Evolutionary conservation across 2,329 filamentous ascomycete species (phyloP).

Genomic region (Graphium sp.): DNA sequence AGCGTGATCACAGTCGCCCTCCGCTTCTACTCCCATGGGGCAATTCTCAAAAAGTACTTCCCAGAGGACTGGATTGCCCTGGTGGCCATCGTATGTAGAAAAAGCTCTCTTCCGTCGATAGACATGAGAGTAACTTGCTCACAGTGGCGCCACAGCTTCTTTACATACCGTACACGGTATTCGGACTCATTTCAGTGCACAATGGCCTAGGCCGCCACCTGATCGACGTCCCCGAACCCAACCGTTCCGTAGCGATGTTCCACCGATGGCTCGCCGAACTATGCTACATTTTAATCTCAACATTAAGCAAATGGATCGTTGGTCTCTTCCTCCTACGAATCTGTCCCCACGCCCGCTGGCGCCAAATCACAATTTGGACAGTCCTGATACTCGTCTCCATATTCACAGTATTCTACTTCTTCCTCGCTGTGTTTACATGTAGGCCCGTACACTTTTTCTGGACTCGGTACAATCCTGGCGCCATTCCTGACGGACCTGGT

Average conservation of each 20-base stretch:
- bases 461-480: no score
- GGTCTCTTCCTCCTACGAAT: constrained; percentile 21
- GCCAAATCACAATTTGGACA: constrained; percentile 15
- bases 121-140: no score
- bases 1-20: not conserved
- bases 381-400: constrained; percentile 13
- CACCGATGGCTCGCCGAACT: constrained; percentile 18
- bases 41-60: not conserved
- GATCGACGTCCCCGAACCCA: no score
- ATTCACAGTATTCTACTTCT: constrained; percentile 16
- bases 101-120: no score
- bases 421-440: constrained; percentile 20
- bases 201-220: no score
- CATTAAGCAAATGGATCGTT: constrained; percentile 19
- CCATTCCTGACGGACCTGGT: no score
- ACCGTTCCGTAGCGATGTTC: no score
- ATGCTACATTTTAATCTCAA: constrained; percentile 19
- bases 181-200: no score
- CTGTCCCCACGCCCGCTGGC: constrained; percentile 12
- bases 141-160: no score
- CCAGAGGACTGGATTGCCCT: not conserved
- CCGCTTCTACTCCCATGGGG: not conserved
- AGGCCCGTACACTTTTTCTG: constrained; percentile 19
- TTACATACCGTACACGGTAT: no score
- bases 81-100: not conserved